phyloP scores from a whole-genome alignment of 2,329 filamentous ascomycete species.

The Exophiala mesophila region DNA sequence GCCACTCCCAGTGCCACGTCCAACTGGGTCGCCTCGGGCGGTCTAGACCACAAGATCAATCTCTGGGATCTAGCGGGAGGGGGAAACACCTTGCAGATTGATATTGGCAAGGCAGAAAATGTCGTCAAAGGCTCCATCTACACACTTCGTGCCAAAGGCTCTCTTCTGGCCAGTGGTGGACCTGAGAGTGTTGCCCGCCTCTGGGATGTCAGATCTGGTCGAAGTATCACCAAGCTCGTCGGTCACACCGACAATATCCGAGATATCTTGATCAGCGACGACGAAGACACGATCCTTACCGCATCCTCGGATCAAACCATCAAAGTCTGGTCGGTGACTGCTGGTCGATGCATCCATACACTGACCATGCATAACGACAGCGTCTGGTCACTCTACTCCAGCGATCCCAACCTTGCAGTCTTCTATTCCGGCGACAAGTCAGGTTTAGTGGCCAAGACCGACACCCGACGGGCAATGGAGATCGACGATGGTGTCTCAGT shows the following conservation, averaged over 20 bases:
- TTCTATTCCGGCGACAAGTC: slow-evolving; percentile 95
- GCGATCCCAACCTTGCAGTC: slow-evolving; percentile 75
- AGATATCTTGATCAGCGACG: slow-evolving; percentile 81
- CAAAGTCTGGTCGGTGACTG: slow-evolving; percentile 95
- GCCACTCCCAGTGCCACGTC: slow-evolving; percentile 66
- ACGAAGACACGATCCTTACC: slow-evolving; percentile 86
- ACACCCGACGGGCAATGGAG: slow-evolving; percentile 69
- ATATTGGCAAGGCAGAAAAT: slow-evolving; percentile 66
- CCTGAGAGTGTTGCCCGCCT: slow-evolving; percentile 89
- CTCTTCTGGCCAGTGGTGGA: slow-evolving; percentile 82
- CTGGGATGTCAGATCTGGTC: slow-evolving; percentile 85
- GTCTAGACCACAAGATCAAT: slow-evolving; percentile 84
- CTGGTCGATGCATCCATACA: slow-evolving; percentile 94
- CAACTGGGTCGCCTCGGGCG: slow-evolving; percentile 90
- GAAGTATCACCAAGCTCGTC: slow-evolving; percentile 91
- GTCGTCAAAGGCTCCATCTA: slow-evolving; percentile 93
- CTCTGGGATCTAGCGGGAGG: slow-evolving; percentile 89
- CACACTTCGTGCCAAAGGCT: slow-evolving; percentile 73
- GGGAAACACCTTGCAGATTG: slow-evolving; percentile 81
- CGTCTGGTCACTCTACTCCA: slow-evolving; percentile 91
- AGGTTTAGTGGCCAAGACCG: slow-evolving; percentile 92
- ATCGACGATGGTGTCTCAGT: slow-evolving; percentile 85
- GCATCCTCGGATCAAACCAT: slow-evolving; percentile 94
- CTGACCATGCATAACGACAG: slow-evolving; percentile 99
- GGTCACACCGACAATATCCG: slow-evolving; percentile 94